phyloP scores from a whole-genome alignment of 2,329 filamentous ascomycete species.

The Boeremia exigua region DNA sequence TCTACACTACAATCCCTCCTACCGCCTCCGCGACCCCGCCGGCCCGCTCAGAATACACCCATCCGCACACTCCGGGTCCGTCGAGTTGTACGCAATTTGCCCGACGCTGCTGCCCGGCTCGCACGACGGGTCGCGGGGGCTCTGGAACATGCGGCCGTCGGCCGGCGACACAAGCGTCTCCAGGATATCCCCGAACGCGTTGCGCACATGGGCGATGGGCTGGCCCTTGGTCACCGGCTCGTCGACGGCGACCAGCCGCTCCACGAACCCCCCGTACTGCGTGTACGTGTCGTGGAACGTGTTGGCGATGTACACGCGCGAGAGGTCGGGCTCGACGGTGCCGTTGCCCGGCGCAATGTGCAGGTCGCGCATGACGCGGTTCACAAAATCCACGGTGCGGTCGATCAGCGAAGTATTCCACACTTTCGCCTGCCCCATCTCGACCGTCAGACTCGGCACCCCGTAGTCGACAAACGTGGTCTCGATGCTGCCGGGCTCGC shows the following conservation, averaged over 20 bases:
- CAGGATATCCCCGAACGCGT: conserved; percentile 47
- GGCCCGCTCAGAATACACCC: conserved; percentile 37
- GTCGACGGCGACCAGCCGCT: conserved; percentile 38
- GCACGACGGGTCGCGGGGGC: conserved; percentile 43
- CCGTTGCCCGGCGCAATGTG: conserved; percentile 35
- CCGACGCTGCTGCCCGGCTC: conserved; percentile 45
- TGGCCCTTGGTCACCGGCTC: conserved; percentile 47
- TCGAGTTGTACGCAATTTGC: conserved; percentile 47
- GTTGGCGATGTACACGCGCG: conserved; percentile 39
- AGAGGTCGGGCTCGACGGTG: conserved; percentile 40
- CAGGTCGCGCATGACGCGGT: conserved; percentile 33
- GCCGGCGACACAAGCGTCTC: conserved; percentile 44
- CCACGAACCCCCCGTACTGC: conserved; percentile 38
- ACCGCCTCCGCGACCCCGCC: background rate
- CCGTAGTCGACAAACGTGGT: conserved; percentile 46
- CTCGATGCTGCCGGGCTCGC: conserved; percentile 49
- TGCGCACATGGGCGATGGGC: conserved; percentile 44
- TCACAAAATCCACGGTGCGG: conserved; percentile 39
- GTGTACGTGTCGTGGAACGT: conserved; percentile 38
- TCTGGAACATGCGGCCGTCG: conserved; percentile 44
- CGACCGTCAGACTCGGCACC: conserved; percentile 48
- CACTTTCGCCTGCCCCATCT: conserved; percentile 48
- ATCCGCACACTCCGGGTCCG: conserved; percentile 37
- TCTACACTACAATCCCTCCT: no score
- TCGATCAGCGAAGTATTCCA: conserved; percentile 48